Percentiles rank a stretch among this genome's conserved stretches.
Conservation (phyloP, 2,329 filamentous ascomycete species). For the Diaporthe amygdali region DNA sequence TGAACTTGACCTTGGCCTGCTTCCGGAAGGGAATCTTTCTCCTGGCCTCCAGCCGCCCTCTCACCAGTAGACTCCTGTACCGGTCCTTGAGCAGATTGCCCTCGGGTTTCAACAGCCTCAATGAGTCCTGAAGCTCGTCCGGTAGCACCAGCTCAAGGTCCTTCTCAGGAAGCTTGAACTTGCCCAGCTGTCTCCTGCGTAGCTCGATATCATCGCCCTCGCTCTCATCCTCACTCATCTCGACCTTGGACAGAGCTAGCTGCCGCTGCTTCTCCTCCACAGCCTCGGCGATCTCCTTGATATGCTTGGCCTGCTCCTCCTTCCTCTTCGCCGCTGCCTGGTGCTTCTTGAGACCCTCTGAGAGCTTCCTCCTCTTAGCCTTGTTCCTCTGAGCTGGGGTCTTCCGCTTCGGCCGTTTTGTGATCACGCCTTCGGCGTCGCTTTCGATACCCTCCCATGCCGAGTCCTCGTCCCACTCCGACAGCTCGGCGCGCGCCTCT, state of each 20-base stretch:
- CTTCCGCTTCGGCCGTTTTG: constrained; percentile 83
- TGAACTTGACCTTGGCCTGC: constrained; percentile 79
- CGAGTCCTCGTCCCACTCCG: constrained; percentile 83
- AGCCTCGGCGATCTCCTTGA: constrained; percentile 73
- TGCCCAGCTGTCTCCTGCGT: constrained; percentile 76
- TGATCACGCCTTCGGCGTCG: constrained; percentile 73
- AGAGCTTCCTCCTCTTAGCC: constrained; percentile 86
- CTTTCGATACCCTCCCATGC: constrained; percentile 92
- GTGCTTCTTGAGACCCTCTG: constrained; percentile 77
- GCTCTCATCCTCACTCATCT: constrained; percentile 53
- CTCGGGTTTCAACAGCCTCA: constrained; percentile 86
- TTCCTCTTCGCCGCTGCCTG: constrained; percentile 76
- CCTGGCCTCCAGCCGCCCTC: constrained; percentile 87
- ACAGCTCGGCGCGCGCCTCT: constrained; percentile 67
- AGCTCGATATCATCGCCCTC: constrained; percentile 69
- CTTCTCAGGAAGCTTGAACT: constrained; percentile 76
- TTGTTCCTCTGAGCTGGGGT: constrained; percentile 87
- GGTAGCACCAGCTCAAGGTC: constrained; percentile 81
- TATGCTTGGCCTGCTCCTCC: constrained; percentile 72
- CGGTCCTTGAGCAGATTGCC: constrained; percentile 94
- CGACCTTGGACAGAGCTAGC: constrained; percentile 47
- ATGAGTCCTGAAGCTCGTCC: constrained; percentile 81
- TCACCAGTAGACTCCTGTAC: constrained; percentile 85
- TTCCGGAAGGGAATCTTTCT: constrained; percentile 80
- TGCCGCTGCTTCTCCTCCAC: constrained; percentile 62